A percentile compares a stretch with the other conserved stretches of the same genome.
Evolutionary conservation across 2,329 filamentous ascomycete species (phyloP).

Genomic region (Cladophialophora immunda): DNA sequence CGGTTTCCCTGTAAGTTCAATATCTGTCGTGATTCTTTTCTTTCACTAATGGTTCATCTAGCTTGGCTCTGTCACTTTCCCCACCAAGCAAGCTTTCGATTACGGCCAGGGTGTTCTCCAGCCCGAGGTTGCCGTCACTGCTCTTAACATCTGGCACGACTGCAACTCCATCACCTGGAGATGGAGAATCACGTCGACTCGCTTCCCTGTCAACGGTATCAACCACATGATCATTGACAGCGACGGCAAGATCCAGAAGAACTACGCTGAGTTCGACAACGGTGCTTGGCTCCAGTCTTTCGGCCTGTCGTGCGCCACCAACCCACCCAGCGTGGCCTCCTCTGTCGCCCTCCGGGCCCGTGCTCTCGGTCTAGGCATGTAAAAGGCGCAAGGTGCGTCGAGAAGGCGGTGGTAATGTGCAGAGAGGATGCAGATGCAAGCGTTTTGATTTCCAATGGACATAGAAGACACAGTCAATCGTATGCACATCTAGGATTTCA

Average conservation of each 20-base stretch:
- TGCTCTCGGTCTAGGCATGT: neutral
- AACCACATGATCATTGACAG: constrained; percentile 37
- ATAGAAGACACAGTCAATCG: neutral
- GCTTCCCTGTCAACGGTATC: constrained; percentile 38
- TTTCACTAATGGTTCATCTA: constrained; percentile 23
- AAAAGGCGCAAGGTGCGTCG: neutral
- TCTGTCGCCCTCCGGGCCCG: constrained; percentile 15
- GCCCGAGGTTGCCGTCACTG: constrained; percentile 31
- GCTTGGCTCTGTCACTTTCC: constrained; percentile 38
- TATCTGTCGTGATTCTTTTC: neutral
- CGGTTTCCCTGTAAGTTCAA: constrained; percentile 40
- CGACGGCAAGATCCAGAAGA: constrained; percentile 36
- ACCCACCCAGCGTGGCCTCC: constrained; percentile 16
- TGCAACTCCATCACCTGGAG: constrained; percentile 41
- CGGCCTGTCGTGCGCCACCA: constrained; percentile 33
- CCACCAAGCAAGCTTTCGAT: constrained; percentile 38
- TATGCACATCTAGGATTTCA: constrained; percentile 2
- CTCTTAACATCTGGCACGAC: constrained; percentile 36
- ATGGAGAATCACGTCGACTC: constrained; percentile 32
- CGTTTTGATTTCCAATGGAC: neutral
- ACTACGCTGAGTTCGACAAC: constrained; percentile 41
- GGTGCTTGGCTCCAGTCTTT: constrained; percentile 40
- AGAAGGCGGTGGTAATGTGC: neutral
- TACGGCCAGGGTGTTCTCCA: constrained; percentile 33
- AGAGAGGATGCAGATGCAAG: neutral